These are phyloP conservation scores for Blakeslea trispora DNA, from an alignment of 371 early-diverging fungal species.

Conservation along the genomic window DNA sequence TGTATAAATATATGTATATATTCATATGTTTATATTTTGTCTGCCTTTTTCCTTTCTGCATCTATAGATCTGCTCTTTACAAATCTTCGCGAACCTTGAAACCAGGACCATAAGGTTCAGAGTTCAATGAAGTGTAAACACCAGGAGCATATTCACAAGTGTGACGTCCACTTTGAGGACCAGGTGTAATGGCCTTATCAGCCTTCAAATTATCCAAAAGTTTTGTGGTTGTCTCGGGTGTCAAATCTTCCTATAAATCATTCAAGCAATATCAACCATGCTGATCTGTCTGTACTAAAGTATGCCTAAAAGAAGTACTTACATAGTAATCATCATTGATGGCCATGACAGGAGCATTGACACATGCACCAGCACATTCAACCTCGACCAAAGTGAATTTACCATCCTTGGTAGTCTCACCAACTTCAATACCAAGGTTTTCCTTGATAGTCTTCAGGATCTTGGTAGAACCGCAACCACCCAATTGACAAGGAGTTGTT, in stretches of 20 bases:
- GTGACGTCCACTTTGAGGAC: conserved; percentile 84
- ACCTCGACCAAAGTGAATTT: conserved; percentile 97
- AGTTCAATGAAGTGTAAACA: conserved; percentile 81
- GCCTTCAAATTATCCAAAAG: conserved; percentile 86
- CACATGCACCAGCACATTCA: conserved; percentile 99
- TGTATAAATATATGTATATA: too few relatives aligned
- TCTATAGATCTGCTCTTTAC: too few relatives aligned
- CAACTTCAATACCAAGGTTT: conserved; percentile 88
- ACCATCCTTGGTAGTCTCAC: conserved; percentile 93
- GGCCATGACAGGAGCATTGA: conserved; percentile 97
- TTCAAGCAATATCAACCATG: too few relatives aligned
- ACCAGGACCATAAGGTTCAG: conserved; percentile 92
- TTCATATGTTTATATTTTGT: too few relatives aligned
- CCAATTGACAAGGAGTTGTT: conserved; percentile 95
- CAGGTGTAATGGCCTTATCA: conserved; percentile 76
- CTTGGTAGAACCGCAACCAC: conserved; percentile 84
- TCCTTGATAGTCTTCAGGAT: conserved; percentile 87
- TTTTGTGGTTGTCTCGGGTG: conserved; percentile 86
- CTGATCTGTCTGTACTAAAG: too few relatives aligned
- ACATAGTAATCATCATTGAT: conserved; percentile 97
- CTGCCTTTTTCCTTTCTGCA: too few relatives aligned
- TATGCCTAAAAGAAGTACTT: conserved; percentile 34
- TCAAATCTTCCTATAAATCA: conserved; percentile 86
- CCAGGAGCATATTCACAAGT: conserved; percentile 84
- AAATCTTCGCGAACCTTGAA: conserved; percentile 85